phyloP scores from a whole-genome alignment of 805 yeast genomes.

The Kuraishia ogatae region DNA sequence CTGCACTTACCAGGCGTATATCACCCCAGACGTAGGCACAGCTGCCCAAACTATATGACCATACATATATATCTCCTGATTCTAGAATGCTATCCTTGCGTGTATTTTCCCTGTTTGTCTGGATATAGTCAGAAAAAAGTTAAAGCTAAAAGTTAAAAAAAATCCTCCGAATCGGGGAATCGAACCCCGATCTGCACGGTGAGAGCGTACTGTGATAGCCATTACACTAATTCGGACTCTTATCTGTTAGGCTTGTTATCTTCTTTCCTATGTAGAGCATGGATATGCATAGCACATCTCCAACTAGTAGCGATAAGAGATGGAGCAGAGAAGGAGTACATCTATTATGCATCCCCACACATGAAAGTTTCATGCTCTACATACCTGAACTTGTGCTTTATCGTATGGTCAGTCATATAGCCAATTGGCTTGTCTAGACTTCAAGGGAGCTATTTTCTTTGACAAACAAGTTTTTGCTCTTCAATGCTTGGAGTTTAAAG shows the following conservation, averaged over 20 bases:
- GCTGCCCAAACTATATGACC: no score
- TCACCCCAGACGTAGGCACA: no score
- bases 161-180: conserved; percentile 1
- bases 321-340: neutral
- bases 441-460: no score
- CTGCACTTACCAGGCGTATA: no score
- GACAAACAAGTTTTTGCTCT: no score
- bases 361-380: neutral
- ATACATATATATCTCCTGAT: no score
- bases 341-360: neutral
- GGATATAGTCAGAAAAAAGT: neutral
- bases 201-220: conserved; percentile 1
- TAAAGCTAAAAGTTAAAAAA: conserved; percentile 8
- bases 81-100: no score
- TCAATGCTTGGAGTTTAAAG: neutral
- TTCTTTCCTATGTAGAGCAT: neutral
- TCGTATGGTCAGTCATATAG: no score
- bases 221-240: neutral
- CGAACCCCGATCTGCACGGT: conserved; percentile 1
- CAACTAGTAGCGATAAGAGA: neutral
- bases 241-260: neutral
- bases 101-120: no score
- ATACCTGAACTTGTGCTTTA: neutral
- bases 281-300: no score
- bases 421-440: neutral